Conservation (phyloP, 768 basidiomycete genomes). For the Suillus clintonianus region DNA sequence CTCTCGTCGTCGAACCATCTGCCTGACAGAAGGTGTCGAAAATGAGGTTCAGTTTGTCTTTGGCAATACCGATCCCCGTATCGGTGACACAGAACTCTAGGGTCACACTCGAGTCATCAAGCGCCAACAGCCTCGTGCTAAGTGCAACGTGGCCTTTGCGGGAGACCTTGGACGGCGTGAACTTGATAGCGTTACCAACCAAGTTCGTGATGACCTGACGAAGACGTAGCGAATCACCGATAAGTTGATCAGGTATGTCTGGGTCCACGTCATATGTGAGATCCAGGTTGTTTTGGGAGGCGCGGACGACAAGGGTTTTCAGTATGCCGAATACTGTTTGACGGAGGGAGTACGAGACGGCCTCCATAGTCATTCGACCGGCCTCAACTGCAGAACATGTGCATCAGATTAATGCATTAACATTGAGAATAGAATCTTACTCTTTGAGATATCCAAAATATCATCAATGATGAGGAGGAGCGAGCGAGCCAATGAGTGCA, state of each 20-base stretch:
- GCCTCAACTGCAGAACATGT: slow-evolving; percentile 75
- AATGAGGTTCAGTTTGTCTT: slow-evolving; percentile 96
- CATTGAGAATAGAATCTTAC: slow-evolving; percentile 49
- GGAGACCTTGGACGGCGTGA: slow-evolving; percentile 79
- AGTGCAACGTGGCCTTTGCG: slow-evolving; percentile 89
- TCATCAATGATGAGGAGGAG: slow-evolving; percentile 97
- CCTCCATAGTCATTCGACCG: slow-evolving; percentile 99
- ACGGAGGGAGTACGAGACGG: slow-evolving; percentile 97
- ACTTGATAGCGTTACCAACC: slow-evolving; percentile 96
- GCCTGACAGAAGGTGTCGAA: slow-evolving; percentile 99
- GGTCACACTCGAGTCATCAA: slow-evolving; percentile 83
- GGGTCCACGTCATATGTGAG: slow-evolving; percentile 95
- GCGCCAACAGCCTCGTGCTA: slow-evolving; percentile 75
- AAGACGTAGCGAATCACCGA: slow-evolving; percentile 93
- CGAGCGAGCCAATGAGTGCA: slow-evolving; percentile 91
- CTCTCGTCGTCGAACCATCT: slow-evolving; percentile 95
- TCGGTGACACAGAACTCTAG: slow-evolving; percentile 97
- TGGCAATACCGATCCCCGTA: slow-evolving; percentile 98
- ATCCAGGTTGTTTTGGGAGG: slow-evolving; percentile 94
- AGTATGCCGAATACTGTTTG: slow-evolving; percentile 96
- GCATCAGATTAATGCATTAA: slow-evolving; percentile 8
- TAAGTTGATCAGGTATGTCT: slow-evolving; percentile 93
- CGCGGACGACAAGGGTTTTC: slow-evolving; percentile 97
- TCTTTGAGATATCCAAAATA: slow-evolving; percentile 99
- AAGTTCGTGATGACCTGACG: slow-evolving; percentile 95